Conservation (phyloP, 345 rosid species). For the Bretschneidera sinensis region DNA sequence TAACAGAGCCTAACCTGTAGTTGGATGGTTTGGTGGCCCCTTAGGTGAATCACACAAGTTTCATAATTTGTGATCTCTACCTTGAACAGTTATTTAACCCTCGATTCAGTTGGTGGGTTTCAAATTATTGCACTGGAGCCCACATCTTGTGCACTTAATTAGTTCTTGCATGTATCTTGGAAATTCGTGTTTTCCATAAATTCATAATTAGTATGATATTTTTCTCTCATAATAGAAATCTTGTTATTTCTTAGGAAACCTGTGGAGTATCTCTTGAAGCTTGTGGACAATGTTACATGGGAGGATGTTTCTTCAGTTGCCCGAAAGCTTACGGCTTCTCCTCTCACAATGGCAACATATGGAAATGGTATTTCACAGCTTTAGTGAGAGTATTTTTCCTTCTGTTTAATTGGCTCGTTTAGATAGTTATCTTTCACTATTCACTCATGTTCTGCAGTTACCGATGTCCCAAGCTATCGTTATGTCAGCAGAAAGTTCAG, state of each 20-base stretch:
- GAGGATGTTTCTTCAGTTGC: conserved; percentile 57
- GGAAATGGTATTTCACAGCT: conserved; percentile 60
- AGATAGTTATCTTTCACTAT: background rate
- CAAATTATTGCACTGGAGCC: too few species aligned
- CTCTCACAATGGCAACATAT: conserved; percentile 90
- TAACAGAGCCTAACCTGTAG: too few species aligned
- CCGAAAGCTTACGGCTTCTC: conserved; percentile 57
- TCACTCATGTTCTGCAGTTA: conserved; percentile 29
- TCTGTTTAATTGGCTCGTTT: background rate
- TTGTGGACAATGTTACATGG: conserved; percentile 47
- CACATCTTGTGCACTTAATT: too few species aligned
- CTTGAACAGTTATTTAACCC: too few species aligned
- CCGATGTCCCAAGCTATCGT: conserved; percentile 65
- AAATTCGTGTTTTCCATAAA: background rate
- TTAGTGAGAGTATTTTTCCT: background rate
- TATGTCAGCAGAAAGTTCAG: conserved; percentile 55
- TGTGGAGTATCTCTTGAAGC: conserved; percentile 63
- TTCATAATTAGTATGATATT: background rate
- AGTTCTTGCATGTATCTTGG: too few species aligned
- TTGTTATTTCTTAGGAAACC: conserved; percentile 54
- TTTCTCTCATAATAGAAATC: background rate
- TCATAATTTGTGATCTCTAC: too few species aligned
- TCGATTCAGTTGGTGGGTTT: too few species aligned
- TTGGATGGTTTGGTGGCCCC: too few species aligned
- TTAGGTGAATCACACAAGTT: too few species aligned